These are phyloP conservation scores for Diplodia corticola DNA, from an alignment of 2,329 filamentous ascomycete genomes.

Conservation along the genomic window DNA sequence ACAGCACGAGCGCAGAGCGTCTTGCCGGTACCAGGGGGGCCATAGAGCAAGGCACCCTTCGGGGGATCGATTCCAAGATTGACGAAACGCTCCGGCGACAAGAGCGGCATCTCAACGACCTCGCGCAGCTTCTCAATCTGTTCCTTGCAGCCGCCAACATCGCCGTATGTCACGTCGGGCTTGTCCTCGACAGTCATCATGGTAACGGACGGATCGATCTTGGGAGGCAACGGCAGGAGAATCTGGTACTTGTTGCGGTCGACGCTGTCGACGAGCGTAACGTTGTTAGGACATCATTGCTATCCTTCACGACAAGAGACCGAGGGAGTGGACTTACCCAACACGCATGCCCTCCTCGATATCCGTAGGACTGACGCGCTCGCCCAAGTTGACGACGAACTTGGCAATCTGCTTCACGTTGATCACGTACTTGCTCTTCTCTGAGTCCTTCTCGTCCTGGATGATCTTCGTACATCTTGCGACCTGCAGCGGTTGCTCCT, in stretches of 20 bases:
- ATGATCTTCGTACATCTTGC: conserved; percentile 99
- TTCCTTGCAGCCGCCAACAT: conserved; percentile 98
- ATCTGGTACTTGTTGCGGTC: conserved; percentile 99
- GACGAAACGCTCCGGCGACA: conserved; percentile 96
- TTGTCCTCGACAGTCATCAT: conserved; percentile 99
- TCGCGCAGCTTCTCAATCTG: conserved; percentile 99
- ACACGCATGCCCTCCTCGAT: conserved; percentile 99
- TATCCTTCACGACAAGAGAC: not conserved
- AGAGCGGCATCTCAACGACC: conserved; percentile 96
- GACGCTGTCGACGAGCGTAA: conserved; percentile 55
- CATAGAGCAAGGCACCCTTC: conserved; percentile 95
- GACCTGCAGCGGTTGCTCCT: conserved; percentile 97
- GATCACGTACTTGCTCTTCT: conserved; percentile 99
- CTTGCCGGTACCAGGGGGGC: conserved; percentile 97
- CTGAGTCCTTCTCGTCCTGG: conserved; percentile 88
- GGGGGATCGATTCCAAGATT: conserved; percentile 98
- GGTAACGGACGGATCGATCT: conserved; percentile 97
- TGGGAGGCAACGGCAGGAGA: conserved; percentile 89
- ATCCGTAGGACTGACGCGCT: conserved; percentile 95
- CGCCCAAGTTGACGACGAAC: conserved; percentile 96
- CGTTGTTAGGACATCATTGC: conserved; percentile 17
- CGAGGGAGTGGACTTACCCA: conserved; percentile 55
- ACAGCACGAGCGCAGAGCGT: conserved; percentile 96
- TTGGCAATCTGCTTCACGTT: conserved; percentile 99
- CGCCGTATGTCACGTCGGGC: conserved; percentile 97